Evolutionary conservation across 2,329 filamentous ascomycete species (phyloP).

Genomic region (Sarocladiaceae sp.): DNA sequence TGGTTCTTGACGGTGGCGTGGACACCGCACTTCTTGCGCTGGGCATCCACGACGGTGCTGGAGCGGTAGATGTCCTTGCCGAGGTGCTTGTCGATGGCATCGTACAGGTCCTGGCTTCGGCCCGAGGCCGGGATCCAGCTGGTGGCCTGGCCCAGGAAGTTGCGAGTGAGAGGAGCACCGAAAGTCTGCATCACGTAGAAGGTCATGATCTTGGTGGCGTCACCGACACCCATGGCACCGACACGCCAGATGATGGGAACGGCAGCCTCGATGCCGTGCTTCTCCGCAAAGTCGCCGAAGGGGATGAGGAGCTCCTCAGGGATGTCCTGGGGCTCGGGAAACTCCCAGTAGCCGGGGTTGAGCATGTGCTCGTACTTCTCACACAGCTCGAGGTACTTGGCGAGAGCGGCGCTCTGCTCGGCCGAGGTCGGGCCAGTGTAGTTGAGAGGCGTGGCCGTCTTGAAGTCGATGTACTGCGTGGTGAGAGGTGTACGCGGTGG

Average conservation of each 20-base stretch:
- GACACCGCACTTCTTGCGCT: conserved; percentile 20
- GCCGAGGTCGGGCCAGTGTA: conserved; percentile 17
- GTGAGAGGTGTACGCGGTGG: conserved; percentile 18
- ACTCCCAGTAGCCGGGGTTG: conserved; percentile 30
- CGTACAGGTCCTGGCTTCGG: conserved; percentile 34
- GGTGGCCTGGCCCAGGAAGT: conserved; percentile 22
- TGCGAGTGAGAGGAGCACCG: conserved; percentile 26
- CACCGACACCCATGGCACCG: conserved; percentile 36
- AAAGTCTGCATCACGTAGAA: conserved; percentile 39
- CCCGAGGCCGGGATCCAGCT: conserved; percentile 26
- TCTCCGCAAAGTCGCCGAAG: conserved; percentile 40
- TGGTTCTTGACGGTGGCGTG: conserved; percentile 20
- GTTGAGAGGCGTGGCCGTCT: conserved; percentile 24
- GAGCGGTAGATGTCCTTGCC: conserved; percentile 29
- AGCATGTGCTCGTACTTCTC: conserved; percentile 24
- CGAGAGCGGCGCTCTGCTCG: conserved; percentile 19
- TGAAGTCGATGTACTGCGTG: conserved; percentile 28
- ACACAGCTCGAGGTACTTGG: conserved; percentile 21
- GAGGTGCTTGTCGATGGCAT: conserved; percentile 26
- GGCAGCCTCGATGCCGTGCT: conserved; percentile 37
- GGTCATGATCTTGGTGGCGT: conserved; percentile 35
- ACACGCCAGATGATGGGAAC: conserved; percentile 33
- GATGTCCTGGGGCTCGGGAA: conserved; percentile 30
- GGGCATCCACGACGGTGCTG: conserved; percentile 24
- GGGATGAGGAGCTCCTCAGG: conserved; percentile 32